Evolutionary conservation across 345 rosid genomes (phyloP).

Genomic region (Aethionema arabicum): DNA sequence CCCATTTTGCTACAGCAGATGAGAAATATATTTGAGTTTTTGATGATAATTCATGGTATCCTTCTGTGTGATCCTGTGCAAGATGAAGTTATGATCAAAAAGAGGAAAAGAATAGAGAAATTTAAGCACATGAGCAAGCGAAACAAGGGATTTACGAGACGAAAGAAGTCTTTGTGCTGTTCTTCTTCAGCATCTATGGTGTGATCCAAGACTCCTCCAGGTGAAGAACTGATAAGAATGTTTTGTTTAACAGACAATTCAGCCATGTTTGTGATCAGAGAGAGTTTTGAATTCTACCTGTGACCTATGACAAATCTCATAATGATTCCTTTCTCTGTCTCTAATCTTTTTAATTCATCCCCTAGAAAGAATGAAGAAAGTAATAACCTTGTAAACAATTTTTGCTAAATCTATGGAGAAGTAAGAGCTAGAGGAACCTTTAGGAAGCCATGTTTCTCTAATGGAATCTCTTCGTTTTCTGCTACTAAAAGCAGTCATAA

Average conservation of each 20-base stretch:
- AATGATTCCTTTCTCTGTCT: conserved; percentile 78
- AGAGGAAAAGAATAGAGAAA: not conserved
- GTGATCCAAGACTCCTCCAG: conserved; percentile 72
- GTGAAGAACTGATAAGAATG: conserved; percentile 31
- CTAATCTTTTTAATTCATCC: conserved; percentile 60
- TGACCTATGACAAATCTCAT: conserved; percentile 83
- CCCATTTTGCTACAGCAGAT: conserved; percentile 80
- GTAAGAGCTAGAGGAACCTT: conserved; percentile 47
- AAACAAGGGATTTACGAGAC: conserved; percentile 42
- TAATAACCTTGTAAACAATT: conserved; percentile 14
- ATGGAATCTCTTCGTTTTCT: conserved; percentile 75
- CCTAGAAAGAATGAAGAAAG: conserved; percentile 44
- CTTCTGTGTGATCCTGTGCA: conserved; percentile 73
- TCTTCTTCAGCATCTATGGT: conserved; percentile 69
- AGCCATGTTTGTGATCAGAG: conserved; percentile 71
- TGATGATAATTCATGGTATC: conserved; percentile 75
- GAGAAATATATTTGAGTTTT: conserved; percentile 78
- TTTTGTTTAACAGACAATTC: conserved; percentile 9
- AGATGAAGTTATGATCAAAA: conserved; percentile 44
- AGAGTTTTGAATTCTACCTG: conserved; percentile 61
- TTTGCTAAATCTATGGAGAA: conserved; percentile 7
- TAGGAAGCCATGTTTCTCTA: conserved; percentile 78
- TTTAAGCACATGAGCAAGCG: not conserved
- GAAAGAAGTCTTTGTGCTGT: conserved; percentile 65
- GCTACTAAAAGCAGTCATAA: conserved; percentile 91